phyloP scores from a whole-genome alignment of 1,139 yeast species.

The Kluyveromyces sp. region DNA sequence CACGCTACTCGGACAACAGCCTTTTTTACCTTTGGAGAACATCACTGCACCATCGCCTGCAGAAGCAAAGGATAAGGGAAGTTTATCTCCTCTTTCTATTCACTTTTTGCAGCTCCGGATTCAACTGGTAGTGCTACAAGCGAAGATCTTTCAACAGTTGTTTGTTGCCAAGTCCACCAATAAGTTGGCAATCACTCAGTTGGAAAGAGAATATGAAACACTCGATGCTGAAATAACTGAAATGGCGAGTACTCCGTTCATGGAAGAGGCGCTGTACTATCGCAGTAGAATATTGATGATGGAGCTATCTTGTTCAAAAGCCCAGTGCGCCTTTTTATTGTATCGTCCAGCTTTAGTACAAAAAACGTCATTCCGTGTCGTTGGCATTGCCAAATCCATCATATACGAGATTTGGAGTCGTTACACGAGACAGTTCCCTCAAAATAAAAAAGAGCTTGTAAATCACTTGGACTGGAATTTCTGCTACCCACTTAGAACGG shows the following conservation, averaged over 20 bases:
- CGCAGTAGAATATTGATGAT: slow-evolving; percentile 7
- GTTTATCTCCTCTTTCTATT: background rate
- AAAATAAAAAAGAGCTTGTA: slow-evolving; percentile 3
- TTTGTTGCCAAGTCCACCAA: background rate
- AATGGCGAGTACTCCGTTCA: slow-evolving; percentile 3
- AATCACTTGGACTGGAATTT: slow-evolving; percentile 10
- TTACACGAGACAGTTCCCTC: slow-evolving; percentile 6
- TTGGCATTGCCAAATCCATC: slow-evolving; percentile 7
- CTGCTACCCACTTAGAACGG: slow-evolving; percentile 9
- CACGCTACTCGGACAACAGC: slow-evolving; percentile 6
- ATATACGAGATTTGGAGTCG: slow-evolving; percentile 10
- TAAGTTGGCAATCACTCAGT: background rate
- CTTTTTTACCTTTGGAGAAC: slow-evolving; percentile 5
- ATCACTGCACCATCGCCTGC: background rate
- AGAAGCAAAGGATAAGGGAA: background rate
- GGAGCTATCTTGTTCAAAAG: slow-evolving; percentile 9
- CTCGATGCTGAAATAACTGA: slow-evolving; percentile 2
- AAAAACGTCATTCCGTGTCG: slow-evolving; percentile 6
- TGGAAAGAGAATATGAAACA: slow-evolving; percentile 3
- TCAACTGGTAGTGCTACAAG: background rate
- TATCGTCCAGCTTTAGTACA: slow-evolving; percentile 7
- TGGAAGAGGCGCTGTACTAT: slow-evolving; percentile 6
- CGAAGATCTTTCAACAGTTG: slow-evolving; percentile 1
- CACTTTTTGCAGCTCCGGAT: slow-evolving; percentile 2
- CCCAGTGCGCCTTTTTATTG: slow-evolving; percentile 6